These are phyloP conservation scores for Castanea mollissima DNA, from an alignment of 306 rosid species.

Conservation along the genomic window DNA sequence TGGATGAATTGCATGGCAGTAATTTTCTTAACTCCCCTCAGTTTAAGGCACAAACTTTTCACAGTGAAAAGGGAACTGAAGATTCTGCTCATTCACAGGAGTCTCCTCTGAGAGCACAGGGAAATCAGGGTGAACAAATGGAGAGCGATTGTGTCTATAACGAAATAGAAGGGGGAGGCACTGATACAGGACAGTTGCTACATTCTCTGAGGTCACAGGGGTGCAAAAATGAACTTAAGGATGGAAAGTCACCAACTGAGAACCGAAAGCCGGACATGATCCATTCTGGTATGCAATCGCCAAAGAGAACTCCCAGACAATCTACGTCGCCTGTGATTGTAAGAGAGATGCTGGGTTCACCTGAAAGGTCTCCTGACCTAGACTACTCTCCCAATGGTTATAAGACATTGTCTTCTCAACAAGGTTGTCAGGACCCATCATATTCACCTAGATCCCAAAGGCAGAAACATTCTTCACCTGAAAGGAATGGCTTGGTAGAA, in stretches of 20 bases:
- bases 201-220: neutral
- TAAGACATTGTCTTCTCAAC: neutral
- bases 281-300: neutral
- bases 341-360: neutral
- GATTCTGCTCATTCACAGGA: slow-evolving; percentile 13
- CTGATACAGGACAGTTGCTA: neutral
- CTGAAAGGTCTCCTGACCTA: neutral
- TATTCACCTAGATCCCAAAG: neutral
- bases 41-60: neutral
- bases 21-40: slow-evolving; percentile 1
- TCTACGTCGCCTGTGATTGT: neutral
- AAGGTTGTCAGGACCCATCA: neutral
- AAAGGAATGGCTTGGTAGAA: neutral
- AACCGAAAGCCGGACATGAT: neutral
- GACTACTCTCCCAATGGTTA: neutral
- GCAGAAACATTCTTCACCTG: neutral
- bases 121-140: neutral
- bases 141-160: neutral
- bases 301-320: neutral
- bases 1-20: slow-evolving; percentile 5
- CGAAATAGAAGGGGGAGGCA: neutral
- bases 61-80: neutral
- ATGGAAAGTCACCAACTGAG: neutral
- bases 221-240: neutral
- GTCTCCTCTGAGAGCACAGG: neutral